Percentiles rank a stretch among this genome's conserved stretches.
Conservation (phyloP, 139 green algal species). For the Protoeuglena noctilucae region DNA sequence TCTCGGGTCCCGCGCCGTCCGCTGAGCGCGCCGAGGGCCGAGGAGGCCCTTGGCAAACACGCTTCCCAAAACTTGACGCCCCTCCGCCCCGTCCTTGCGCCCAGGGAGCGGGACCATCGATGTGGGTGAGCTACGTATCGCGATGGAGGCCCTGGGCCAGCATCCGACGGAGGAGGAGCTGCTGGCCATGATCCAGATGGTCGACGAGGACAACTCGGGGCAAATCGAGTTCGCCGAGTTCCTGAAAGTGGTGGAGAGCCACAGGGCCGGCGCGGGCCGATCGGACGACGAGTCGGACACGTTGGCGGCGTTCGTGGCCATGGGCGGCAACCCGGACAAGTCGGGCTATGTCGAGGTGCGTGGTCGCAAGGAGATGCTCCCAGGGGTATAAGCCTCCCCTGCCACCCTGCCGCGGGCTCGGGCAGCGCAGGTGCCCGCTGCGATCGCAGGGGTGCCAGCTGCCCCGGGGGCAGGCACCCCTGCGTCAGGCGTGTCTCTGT, state of each 20-base stretch:
- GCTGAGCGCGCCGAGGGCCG: too few species aligned
- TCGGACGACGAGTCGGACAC: conserved; percentile 19
- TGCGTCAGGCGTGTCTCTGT: too few species aligned
- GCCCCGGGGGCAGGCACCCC: too few species aligned
- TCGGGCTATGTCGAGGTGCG: conserved; percentile 10
- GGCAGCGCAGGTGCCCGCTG: too few species aligned
- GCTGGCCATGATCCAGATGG: conserved; percentile 20
- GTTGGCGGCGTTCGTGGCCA: conserved; percentile 21
- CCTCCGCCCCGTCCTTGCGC: too few species aligned
- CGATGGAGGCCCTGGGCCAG: conserved; percentile 18
- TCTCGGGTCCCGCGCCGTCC: too few species aligned
- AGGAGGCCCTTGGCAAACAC: too few species aligned
- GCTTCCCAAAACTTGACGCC: too few species aligned
- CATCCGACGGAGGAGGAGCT: conserved; percentile 23
- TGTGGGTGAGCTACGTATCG: conserved; percentile 13
- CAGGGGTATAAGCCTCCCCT: too few species aligned
- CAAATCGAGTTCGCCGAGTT: conserved; percentile 27
- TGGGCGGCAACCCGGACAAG: conserved; percentile 17
- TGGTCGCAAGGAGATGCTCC: background rate
- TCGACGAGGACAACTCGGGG: conserved; percentile 19
- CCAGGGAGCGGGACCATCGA: conserved; percentile 16
- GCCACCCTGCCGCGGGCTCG: too few species aligned
- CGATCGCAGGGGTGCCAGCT: too few species aligned
- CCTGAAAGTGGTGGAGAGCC: conserved; percentile 21
- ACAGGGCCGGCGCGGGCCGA: conserved; percentile 10